Base-by-base conservation (phyloP, 345 rosid species). In the Iberis pinnata region DNA sequence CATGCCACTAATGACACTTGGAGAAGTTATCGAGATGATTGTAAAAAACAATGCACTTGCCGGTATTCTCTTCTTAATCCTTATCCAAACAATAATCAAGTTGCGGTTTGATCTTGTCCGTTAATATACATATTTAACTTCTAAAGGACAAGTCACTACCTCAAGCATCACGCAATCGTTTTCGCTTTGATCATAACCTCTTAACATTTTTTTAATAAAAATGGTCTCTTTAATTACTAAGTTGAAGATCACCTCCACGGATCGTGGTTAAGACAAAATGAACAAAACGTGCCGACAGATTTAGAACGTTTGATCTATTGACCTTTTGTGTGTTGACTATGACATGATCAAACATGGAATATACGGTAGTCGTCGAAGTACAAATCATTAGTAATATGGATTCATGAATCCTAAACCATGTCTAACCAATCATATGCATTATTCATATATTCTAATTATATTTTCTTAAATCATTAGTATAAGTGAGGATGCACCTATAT, bases 101-200 rank as follows among this genome's bases (percentile, higher is more conserved):
- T 53, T 53, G 60, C 66, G 70, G 66, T 60, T 67, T 45, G 46
- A 53, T 67, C 25, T 60, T 40, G 61, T 53, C 66, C 50, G 9
- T 47, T 53, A 2, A 40, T 29, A 12, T 58, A 22, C 46, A 29
- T 29, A 3, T 9, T 13, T 10, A 37, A 58, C 36, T 18, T 13
- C 11, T 20, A 31, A 35, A 3, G 13, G 17, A 33, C 20, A 38
- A 39, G 20, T 52, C 48, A 51, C 45, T 15, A 33, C 22, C 50
- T 18, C 61, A 9, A 37, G 15, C 40, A 18, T 58, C 53, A 50
- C 53, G 59, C 49, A 56, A 64, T 33, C 38, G 52, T 64, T 24
- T 41, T 56, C 44, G 37, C 22, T 64, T 41, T 42, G n/a, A n/a
- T n/a, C 33, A 56, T 24, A 16, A 64, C 35, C 41, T 46, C 60